phyloP scores from a whole-genome alignment of 257 asterid species.

The Mitragyna speciosa region DNA sequence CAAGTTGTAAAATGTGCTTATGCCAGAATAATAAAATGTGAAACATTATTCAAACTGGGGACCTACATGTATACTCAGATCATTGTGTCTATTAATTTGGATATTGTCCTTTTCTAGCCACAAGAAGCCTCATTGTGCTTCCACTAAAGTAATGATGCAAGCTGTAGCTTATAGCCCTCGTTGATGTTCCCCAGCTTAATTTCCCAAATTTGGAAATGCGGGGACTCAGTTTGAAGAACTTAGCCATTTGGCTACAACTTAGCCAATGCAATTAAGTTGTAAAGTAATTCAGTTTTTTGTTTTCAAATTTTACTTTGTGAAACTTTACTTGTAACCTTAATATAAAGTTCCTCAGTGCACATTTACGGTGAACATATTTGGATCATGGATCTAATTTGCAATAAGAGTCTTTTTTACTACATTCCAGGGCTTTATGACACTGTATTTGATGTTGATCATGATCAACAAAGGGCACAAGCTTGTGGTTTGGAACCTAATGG shows the following conservation, averaged over 20 bases:
- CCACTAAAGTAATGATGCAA: neutral
- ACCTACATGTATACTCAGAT: neutral
- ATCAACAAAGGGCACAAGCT: conserved; percentile 73
- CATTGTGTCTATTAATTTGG: neutral
- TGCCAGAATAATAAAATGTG: neutral
- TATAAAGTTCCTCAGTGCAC: neutral
- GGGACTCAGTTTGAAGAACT: neutral
- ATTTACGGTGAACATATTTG: neutral
- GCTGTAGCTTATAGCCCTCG: neutral
- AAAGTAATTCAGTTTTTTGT: too few relatives aligned
- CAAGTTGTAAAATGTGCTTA: neutral
- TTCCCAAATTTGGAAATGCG: neutral
- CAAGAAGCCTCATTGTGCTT: neutral
- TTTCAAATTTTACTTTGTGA: neutral
- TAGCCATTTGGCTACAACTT: neutral
- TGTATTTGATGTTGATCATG: conserved; percentile 94
- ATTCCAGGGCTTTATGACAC: conserved; percentile 87
- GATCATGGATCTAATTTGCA: neutral
- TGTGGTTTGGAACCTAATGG: conserved; percentile 88
- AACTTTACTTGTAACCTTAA: neutral
- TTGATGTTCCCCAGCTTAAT: neutral
- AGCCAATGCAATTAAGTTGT: neutral
- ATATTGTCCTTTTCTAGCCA: neutral
- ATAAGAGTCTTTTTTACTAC: conserved; percentile 8
- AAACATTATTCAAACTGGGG: neutral